phyloP scores from a whole-genome alignment of 768 basidiomycete species.

The Pulveroboletus ravenelii region DNA sequence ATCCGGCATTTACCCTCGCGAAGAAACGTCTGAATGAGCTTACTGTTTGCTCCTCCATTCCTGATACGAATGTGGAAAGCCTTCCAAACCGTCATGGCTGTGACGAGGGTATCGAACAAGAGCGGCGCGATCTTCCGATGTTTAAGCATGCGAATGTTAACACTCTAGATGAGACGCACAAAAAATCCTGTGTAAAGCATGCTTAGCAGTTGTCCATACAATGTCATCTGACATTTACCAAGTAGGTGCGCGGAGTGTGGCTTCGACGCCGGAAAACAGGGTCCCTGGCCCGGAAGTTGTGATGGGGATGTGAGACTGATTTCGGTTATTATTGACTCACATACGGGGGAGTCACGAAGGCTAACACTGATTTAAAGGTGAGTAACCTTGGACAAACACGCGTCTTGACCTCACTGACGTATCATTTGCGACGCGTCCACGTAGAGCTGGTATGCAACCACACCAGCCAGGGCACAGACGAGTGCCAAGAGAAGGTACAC shows the following conservation, averaged over 20 bases:
- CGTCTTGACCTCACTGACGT: constrained; percentile 38
- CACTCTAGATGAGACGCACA: constrained; percentile 34
- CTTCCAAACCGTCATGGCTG: constrained; percentile 76
- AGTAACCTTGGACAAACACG: constrained; percentile 5
- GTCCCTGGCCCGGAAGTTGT: constrained; percentile 44
- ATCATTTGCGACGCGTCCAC: constrained; percentile 77
- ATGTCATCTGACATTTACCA: constrained; percentile 39
- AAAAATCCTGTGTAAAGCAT: constrained; percentile 44
- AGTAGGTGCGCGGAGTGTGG: constrained; percentile 80
- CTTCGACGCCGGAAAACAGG: constrained; percentile 78
- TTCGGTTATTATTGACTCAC: constrained; percentile 33
- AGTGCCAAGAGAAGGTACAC: constrained; percentile 60
- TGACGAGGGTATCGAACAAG: constrained; percentile 75
- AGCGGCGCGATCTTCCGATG: constrained; percentile 68
- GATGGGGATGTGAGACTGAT: neutral
- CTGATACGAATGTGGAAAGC: constrained; percentile 72
- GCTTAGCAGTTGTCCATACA: constrained; percentile 3
- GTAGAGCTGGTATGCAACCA: constrained; percentile 78
- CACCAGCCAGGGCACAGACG: constrained; percentile 61
- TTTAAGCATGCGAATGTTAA: constrained; percentile 3
- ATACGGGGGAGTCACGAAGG: constrained; percentile 60
- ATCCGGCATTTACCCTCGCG: constrained; percentile 55
- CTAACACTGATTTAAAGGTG: constrained; percentile 43
- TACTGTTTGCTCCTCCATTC: constrained; percentile 71
- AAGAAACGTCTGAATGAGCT: constrained; percentile 78